Evolutionary conservation across 139 green algal genomes (phyloP).

Genomic region (Tetraselmis striata): DNA sequence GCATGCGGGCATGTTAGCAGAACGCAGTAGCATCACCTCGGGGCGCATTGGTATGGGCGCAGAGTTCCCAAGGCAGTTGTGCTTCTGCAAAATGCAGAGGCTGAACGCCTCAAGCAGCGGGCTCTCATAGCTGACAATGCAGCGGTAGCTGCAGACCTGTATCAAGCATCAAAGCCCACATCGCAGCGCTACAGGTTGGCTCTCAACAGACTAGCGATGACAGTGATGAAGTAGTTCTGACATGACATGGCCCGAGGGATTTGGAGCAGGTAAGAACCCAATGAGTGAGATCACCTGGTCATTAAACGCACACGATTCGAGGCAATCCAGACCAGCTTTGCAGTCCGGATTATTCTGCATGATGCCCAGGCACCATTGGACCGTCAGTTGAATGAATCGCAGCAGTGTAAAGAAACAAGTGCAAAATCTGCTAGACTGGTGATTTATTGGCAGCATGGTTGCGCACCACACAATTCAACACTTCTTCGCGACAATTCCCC

Average conservation of each 20-base stretch:
- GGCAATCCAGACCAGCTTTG: slow-evolving; percentile 73
- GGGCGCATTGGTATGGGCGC: slow-evolving; percentile 41
- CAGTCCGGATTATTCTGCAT: slow-evolving; percentile 57
- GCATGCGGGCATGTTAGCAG: no score
- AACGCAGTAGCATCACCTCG: no score
- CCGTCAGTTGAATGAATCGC: no score
- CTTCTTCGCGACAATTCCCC: slow-evolving; percentile 64
- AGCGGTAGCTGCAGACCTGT: slow-evolving; percentile 69
- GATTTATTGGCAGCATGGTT: no score
- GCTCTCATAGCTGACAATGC: slow-evolving; percentile 89
- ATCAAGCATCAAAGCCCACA: neutral
- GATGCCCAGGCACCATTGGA: no score
- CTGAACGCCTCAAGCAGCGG: slow-evolving; percentile 75
- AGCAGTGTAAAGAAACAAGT: no score
- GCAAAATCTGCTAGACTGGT: no score
- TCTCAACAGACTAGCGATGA: neutral
- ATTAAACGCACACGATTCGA: slow-evolving; percentile 72
- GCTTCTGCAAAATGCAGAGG: slow-evolving; percentile 90
- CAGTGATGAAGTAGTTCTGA: neutral
- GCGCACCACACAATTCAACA: slow-evolving; percentile 52
- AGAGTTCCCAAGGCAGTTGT: slow-evolving; percentile 86
- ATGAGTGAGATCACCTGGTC: slow-evolving; percentile 61
- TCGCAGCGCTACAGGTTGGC: neutral
- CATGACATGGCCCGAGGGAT: neutral
- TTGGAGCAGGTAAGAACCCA: neutral